Evolutionary conservation across 192 early-diverging fungal genomes (phyloP).

Genomic region (Jimgerdemannia lactiflua): DNA sequence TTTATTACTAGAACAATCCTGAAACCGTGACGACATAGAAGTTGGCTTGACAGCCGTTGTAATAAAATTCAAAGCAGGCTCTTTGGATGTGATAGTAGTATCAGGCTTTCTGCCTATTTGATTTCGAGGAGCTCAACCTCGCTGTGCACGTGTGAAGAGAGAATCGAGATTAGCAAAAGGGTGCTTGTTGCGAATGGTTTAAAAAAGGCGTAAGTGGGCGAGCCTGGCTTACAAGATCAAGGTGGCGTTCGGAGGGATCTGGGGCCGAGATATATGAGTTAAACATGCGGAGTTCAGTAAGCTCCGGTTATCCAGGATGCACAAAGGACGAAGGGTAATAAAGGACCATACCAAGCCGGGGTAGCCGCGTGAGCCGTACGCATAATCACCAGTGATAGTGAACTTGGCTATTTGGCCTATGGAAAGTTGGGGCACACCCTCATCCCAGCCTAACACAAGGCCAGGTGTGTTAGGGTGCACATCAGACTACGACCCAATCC

Average conservation of each 20-base stretch:
- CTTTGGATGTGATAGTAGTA: too few relatives aligned
- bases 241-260: conserved; percentile 32
- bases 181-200: neutral
- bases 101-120: neutral
- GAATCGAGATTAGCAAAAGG: neutral
- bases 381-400: conserved; percentile 79
- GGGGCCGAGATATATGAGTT: neutral
- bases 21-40: too few relatives aligned
- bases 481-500: too few relatives aligned
- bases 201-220: neutral
- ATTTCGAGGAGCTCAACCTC: conserved; percentile 1
- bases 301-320: neutral
- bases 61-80: too few relatives aligned
- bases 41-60: too few relatives aligned
- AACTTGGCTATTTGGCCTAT: conserved; percentile 86
- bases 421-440: conserved; percentile 90
- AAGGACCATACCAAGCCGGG: conserved; percentile 19
- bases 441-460: conserved; percentile 46
- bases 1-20: too few relatives aligned
- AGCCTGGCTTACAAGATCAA: conserved; percentile 17
- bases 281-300: neutral
- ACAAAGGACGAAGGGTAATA: neutral
- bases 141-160: neutral
- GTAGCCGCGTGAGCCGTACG: conserved; percentile 28
- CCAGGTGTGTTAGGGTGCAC: neutral